Evolutionary conservation across 306 rosid species (phyloP), one percentile per base, ranked within the genome.

Genomic region (Hippophae gyantsensis): DNA sequence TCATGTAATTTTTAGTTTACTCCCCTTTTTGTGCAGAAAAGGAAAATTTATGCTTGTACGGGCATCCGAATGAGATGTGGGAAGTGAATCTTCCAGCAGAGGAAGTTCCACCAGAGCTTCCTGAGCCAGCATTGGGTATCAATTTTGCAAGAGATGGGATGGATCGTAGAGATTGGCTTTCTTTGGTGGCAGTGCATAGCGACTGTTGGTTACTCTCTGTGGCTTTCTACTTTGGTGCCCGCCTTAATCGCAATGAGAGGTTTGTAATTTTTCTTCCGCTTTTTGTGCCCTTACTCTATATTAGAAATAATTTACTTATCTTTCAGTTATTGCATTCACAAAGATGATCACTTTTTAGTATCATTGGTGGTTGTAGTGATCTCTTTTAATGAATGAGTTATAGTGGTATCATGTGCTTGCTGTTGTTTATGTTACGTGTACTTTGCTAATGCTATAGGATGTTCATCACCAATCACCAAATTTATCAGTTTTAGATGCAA

Each of bases 111-210:
- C 75, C 88, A 0, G 82, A 82, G 72, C 84, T 82, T 61, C 86
- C 86, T 0, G 84, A 85, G 71, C 84, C 86, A 1, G 80, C 80
- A 13, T 32, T 72, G 75, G 82, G 93, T 11, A 82, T 85, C 69
- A 82, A 82, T 70, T 85, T 76, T 50, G 83, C 87, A 2, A 81
- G 87, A 74, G 83, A 81, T 64, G 83, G 83, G 68, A 71, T 84
- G 83, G 67, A 64, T 43, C 76, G 85, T 13, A 72, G 60, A 48
- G 87, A 76, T 43, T 84, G 90, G 90, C 76, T 84, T 54, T 81
- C 83, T 2, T 52, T 81, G 82, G 82, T 79, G 65, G 87, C 89
- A 5, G 81, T 74, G 61, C 84, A 83, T 59, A 70, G 82, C 14
- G 86, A 80, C 68, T 77, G 79, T 58, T 84, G 90, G 87, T 58